These are phyloP conservation scores for Carex parvula DNA, from an alignment of 176 grass and related monocot species.

Conservation along the genomic window DNA sequence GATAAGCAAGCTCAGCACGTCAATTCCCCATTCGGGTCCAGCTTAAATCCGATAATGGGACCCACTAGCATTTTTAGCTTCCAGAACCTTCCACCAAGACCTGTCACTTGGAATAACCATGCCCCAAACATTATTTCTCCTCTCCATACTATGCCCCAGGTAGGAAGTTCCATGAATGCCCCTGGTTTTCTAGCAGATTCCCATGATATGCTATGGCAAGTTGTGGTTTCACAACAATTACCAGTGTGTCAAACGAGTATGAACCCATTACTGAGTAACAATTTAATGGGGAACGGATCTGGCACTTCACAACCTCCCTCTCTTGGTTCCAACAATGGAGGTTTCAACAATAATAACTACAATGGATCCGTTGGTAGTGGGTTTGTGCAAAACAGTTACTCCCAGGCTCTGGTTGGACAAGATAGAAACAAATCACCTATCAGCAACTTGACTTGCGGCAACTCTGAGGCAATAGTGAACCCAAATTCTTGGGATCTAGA, in stretches of 20 bases:
- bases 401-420: neutral
- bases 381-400: conserved; percentile 32
- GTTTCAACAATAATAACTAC: neutral
- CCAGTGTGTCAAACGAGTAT: neutral
- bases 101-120: conserved; percentile 9
- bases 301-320: conserved; percentile 1
- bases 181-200: neutral
- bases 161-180: neutral
- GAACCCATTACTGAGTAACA: neutral
- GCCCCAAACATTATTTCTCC: neutral
- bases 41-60: conserved; percentile 8
- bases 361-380: conserved; percentile 2
- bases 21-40: neutral
- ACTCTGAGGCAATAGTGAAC: conserved; percentile 25
- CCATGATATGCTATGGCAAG: neutral
- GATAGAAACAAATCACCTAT: conserved; percentile 31
- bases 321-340: neutral
- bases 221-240: neutral
- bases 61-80: neutral
- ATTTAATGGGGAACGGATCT: neutral
- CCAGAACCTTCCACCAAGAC: conserved; percentile 10
- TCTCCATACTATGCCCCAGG: neutral
- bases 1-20: neutral
- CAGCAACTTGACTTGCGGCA: conserved; percentile 21
- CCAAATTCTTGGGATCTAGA: conserved; percentile 25